Evolutionary conservation across 805 yeast genomes (phyloP), one percentile per base, ranked within the genome.

Genomic region (Pichia nanzhaoensis): DNA sequence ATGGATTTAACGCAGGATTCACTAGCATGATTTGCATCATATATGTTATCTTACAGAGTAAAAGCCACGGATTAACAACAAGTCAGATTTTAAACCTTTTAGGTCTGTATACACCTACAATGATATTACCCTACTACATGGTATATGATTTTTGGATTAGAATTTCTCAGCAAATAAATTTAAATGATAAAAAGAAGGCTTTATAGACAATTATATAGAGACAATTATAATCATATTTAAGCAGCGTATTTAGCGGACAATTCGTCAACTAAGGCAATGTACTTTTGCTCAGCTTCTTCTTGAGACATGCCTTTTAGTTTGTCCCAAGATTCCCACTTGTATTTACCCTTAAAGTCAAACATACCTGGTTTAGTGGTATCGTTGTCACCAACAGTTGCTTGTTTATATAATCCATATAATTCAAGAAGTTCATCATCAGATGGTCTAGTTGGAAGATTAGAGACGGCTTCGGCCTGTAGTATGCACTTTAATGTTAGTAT

Each of bases 261-360:
- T 60, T 75, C 76, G 55, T 78, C 79, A 44, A 79, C 91, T 37
- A 84, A 68, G 9, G 64, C 82, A 59, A 84, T 84, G 71, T 84
- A 79, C 66, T 88, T 74, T 56, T 74, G 52, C 74, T 91, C 98
- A 49, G 99, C 99, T 31, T 88, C 97, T 56, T 79, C 95, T 68
- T 84, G 85, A 34, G 88, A 68, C 50, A 77, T 77, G 47, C 99
- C 99, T 71, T 85, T 84, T 60, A 82, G 71, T 57, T 80, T 81
- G 59, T 82, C 82, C 98, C 98, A 93, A 8, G 98, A 77, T 63
- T 90, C 91, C 98, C 98, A 93, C 75, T 93, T 93, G 78, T 86
- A 85, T 70, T 95, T 89, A 56, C 91, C 97, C 72, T 84, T 88
- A 71, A 93, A 76, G 70, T 89, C 95, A 66, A 93, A 87, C 48